Evolutionary conservation across 1,139 yeast genomes (phyloP).

Genomic region (Torulaspora globosa): DNA sequence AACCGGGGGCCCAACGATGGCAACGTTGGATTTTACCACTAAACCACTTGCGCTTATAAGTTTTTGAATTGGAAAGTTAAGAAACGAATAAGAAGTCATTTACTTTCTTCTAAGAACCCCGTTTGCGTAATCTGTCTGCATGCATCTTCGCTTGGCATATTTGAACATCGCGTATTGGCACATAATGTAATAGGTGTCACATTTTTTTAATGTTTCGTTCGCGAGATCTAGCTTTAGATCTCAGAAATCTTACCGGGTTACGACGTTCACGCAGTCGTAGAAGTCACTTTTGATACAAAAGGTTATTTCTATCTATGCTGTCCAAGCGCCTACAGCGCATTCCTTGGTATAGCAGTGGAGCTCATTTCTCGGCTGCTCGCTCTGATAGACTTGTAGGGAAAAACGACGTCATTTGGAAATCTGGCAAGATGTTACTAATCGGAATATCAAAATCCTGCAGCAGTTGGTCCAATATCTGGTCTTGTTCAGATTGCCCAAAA

Average conservation of each 20-base stretch:
- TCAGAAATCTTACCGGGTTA: too few species aligned
- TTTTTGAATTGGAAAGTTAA: neutral
- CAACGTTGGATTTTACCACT: slow-evolving; percentile 11
- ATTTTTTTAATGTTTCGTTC: too few species aligned
- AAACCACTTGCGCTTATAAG: slow-evolving; percentile 7
- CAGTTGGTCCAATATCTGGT: slow-evolving; percentile 16
- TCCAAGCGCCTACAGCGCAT: neutral
- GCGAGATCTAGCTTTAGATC: too few species aligned
- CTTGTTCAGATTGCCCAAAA: slow-evolving; percentile 12
- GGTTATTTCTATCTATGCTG: too few species aligned
- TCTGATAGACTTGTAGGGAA: slow-evolving; percentile 4
- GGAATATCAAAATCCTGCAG: slow-evolving; percentile 19
- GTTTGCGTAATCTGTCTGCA: too few species aligned
- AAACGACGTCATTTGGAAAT: slow-evolving; percentile 12
- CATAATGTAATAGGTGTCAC: too few species aligned
- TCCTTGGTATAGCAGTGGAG: neutral
- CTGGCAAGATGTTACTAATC: slow-evolving; percentile 10
- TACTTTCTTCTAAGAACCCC: neutral
- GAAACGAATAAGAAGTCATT: too few species aligned
- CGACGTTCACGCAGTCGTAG: too few species aligned
- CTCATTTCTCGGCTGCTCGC: neutral
- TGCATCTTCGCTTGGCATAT: neutral
- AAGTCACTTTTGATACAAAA: too few species aligned
- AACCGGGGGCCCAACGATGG: slow-evolving; percentile 14
- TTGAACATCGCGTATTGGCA: neutral